Conservation (phyloP, 2,329 filamentous ascomycete genomes). For the Neofusicoccum umdonicola region DNA sequence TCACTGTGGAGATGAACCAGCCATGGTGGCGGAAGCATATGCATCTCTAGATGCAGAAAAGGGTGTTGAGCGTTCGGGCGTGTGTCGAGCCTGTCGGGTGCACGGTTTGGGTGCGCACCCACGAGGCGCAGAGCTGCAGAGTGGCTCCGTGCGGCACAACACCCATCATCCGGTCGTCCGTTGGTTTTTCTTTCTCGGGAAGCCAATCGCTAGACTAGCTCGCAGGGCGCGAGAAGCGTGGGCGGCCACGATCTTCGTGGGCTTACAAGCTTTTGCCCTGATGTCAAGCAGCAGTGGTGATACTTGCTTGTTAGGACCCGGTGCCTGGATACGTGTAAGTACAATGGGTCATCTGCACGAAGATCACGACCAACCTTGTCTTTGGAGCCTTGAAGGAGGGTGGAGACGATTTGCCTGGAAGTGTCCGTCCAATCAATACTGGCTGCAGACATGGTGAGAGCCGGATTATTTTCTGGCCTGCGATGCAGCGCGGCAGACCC, state of each 20-base stretch:
- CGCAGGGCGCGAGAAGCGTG: neutral
- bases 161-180: neutral
- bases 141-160: neutral
- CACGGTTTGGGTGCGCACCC: no score
- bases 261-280: neutral
- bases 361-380: neutral
- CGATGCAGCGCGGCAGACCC: neutral
- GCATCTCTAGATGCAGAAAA: neutral
- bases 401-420: neutral
- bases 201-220: neutral
- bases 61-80: neutral
- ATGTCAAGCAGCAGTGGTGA: conserved; percentile 4
- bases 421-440: neutral
- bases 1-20: neutral
- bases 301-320: neutral
- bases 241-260: neutral
- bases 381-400: neutral
- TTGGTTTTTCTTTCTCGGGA: neutral
- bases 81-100: neutral
- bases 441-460: neutral
- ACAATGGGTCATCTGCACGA: neutral
- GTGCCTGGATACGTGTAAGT: conserved; percentile 3
- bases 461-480: conserved; percentile 1
- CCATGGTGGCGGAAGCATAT: neutral
- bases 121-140: neutral